Evolutionary conservation across 2,329 filamentous ascomycete genomes (phyloP).

Genomic region (Fusarium heterosporum): DNA sequence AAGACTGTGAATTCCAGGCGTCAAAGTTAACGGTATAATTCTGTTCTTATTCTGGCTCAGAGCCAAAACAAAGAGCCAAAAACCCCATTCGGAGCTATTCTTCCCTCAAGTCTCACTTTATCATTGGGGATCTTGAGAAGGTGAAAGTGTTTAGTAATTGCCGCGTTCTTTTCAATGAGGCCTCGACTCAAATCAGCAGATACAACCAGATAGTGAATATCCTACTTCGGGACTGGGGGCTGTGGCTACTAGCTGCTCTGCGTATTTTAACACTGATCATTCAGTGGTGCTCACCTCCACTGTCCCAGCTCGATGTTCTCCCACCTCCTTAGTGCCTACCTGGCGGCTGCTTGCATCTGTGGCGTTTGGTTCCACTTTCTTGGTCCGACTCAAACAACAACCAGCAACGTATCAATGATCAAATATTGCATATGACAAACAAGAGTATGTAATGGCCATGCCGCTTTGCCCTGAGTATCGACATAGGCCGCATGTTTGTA

Average conservation of each 20-base stretch:
- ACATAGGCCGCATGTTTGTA: conserved; percentile 2
- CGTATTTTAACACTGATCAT: not conserved
- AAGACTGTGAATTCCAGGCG: not conserved
- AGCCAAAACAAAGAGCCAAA: not conserved
- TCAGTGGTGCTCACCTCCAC: not conserved
- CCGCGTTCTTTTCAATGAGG: too few species aligned
- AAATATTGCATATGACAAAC: conserved; percentile 18
- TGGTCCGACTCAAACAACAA: conserved; percentile 8
- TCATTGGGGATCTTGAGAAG: not conserved
- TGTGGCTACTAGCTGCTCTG: not conserved
- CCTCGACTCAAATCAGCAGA: too few species aligned
- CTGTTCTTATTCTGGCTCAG: not conserved
- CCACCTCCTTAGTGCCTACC: not conserved
- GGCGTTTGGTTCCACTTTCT: conserved; percentile 28
- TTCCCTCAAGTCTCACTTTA: not conserved
- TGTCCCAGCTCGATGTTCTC: not conserved
- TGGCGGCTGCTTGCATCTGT: conserved; percentile 24
- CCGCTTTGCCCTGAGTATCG: conserved; percentile 1
- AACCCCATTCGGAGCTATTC: not conserved
- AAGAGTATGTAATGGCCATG: conserved; percentile 12
- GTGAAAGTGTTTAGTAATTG: too few species aligned
- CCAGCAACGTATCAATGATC: not conserved
- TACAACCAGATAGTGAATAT: not conserved
- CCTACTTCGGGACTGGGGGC: too few species aligned
- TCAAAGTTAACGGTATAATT: not conserved